Evolutionary conservation across 176 grass and related monocot species (phyloP).

Genomic region (Hordeum vulgare): MorexV3_pseudomolecules_assembly NC_058524.1:468566380-468566879

Average conservation of each 20-base stretch:
- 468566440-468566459: not conserved
- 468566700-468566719: not conserved
- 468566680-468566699: not conserved
- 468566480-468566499: not conserved
- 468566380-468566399: not conserved
- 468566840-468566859: not conserved
- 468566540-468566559: slow-evolving; percentile 53
- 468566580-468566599: not conserved
- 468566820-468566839: not conserved
- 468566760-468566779: not conserved
- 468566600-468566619: slow-evolving; percentile 37
- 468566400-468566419: not conserved
- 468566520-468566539: slow-evolving; percentile 18
- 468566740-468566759: not conserved
- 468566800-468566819: not conserved
- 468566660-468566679: not conserved
- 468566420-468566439: not conserved
- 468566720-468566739: not conserved
- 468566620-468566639: slow-evolving; percentile 42
- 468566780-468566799: not conserved
- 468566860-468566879: slow-evolving; percentile 59
- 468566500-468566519: slow-evolving; percentile 3
- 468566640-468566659: not conserved
- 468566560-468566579: slow-evolving; percentile 55
- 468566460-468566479: not conserved